Evolutionary conservation across 176 grass and related monocot genomes (phyloP).

Genomic region (Triticum turgidum): DNA sequence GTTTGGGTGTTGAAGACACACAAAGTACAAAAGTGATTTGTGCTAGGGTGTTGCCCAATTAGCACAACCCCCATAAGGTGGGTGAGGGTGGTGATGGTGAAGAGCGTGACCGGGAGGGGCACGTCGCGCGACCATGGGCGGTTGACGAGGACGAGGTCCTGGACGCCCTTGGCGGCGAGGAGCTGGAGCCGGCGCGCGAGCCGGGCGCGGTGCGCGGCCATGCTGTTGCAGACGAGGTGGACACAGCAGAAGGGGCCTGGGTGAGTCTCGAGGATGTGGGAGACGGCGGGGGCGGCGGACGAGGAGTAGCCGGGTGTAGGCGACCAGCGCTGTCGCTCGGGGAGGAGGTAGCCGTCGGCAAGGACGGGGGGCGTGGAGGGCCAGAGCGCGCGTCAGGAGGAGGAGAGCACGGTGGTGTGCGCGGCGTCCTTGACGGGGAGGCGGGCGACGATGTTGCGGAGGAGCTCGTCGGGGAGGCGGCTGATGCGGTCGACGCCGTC

Average conservation of each 20-base stretch:
- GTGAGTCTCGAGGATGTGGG: neutral
- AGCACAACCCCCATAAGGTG: neutral
- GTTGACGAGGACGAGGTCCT: neutral
- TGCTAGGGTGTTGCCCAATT: no score
- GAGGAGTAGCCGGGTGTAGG: neutral
- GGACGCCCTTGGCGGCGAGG: conserved; percentile 5
- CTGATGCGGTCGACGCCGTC: neutral
- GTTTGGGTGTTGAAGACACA: no score
- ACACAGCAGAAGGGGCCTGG: conserved; percentile 4
- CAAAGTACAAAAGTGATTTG: no score
- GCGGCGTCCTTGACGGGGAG: neutral
- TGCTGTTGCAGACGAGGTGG: conserved; percentile 5
- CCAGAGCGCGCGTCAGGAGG: neutral
- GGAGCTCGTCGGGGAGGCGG: neutral
- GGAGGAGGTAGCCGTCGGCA: neutral
- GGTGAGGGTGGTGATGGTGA: neutral
- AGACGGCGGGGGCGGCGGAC: neutral
- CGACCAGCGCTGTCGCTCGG: neutral
- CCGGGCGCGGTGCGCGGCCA: neutral
- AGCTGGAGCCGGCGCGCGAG: neutral
- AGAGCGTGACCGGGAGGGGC: neutral
- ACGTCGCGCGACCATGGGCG: neutral
- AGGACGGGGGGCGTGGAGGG: conserved; percentile 1
- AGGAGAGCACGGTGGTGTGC: neutral
- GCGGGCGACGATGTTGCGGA: neutral